Base-by-base conservation (phyloP, 1,139 yeast genomes). In the Kazachstania sp. region DNA sequence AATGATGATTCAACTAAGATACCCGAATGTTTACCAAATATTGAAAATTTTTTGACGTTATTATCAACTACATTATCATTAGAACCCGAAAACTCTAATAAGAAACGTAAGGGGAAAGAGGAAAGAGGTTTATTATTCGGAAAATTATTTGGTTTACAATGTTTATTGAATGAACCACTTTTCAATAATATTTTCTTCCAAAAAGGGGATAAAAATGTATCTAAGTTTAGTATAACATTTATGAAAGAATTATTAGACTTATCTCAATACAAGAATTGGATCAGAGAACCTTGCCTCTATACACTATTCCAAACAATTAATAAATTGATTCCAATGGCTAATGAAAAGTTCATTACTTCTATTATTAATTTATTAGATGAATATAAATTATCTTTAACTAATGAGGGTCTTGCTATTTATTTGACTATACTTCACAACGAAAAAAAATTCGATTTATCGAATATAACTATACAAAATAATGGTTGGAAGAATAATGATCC, bases 51-150 rank as follows among this genome's bases (percentile, higher is more conserved):
- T 12, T 61, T 75, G 18, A 69, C 70, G 3, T 57, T 71, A 20
- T 78, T 72, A 52, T 67, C 83, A 48, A 68, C 68, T 4, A 70
- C 72, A 52, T 31, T 54, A 15, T 35, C 45, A 3, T 4, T 48
- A 64, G 64, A 70, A 46, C 59, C 65, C 6, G 68, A 73, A 36
- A 35, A 43, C 20, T 73, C 78, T 41, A 68, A 66, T 18, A 26
- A 72, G 74, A 43, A 65, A 34, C 73, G 76, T 53, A 81, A 81
- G 57, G 96, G 95, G 6, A 85, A 82, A 58, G 95, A 87, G 58
- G 86, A 83, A 61, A 73, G 97, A 51, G 83, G 92, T 1, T 72
- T 78, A 13, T 68, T 86, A 31, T 87, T 92, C 70, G 98, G 97
- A 5, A 76, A 81, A 56, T 70, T 92, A 46, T 90, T 92, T 65